Evolutionary conservation across 768 basidiomycete genomes (phyloP).

Genomic region (Clathrus columnatus): DNA sequence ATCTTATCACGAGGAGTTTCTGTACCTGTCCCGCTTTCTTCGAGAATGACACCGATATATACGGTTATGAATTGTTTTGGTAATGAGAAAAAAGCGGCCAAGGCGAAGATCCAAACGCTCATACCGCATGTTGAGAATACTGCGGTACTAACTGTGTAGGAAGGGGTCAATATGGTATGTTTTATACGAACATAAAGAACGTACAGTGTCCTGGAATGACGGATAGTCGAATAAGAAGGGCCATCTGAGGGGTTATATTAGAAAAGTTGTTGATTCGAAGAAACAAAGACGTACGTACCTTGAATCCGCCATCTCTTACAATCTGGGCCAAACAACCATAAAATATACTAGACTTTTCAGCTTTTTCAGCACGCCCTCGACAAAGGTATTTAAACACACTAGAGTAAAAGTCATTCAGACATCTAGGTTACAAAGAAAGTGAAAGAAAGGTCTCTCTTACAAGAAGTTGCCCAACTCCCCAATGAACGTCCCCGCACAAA

Average conservation of each 20-base stretch:
- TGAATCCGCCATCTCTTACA: constrained; percentile 84
- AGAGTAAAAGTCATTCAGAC: background rate
- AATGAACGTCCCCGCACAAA: constrained; percentile 71
- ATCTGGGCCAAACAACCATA: constrained; percentile 48
- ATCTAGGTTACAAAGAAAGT: background rate
- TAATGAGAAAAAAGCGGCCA: constrained; percentile 74
- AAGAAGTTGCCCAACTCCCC: constrained; percentile 87
- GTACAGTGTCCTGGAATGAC: constrained; percentile 83
- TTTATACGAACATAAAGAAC: constrained; percentile 19
- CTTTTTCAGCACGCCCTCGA: constrained; percentile 61
- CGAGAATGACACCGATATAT: constrained; percentile 78
- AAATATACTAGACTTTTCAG: constrained; percentile 47
- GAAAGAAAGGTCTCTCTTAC: constrained; percentile 33
- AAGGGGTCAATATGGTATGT: constrained; percentile 9
- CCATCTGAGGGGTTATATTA: constrained; percentile 34
- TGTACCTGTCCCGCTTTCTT: constrained; percentile 27
- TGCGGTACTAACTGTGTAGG: constrained; percentile 64
- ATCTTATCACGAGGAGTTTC: constrained; percentile 45
- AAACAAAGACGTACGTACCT: constrained; percentile 21
- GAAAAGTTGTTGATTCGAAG: constrained; percentile 12
- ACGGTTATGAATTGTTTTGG: constrained; percentile 92
- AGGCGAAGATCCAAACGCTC: constrained; percentile 62
- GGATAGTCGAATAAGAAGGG: constrained; percentile 65
- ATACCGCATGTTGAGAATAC: constrained; percentile 88
- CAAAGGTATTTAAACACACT: constrained; percentile 84